A percentile compares a stretch with the other conserved stretches of the same genome.
Evolutionary conservation across 2,329 filamentous ascomycete genomes (phyloP).

Genomic region (Emmonsia crescens): DNA sequence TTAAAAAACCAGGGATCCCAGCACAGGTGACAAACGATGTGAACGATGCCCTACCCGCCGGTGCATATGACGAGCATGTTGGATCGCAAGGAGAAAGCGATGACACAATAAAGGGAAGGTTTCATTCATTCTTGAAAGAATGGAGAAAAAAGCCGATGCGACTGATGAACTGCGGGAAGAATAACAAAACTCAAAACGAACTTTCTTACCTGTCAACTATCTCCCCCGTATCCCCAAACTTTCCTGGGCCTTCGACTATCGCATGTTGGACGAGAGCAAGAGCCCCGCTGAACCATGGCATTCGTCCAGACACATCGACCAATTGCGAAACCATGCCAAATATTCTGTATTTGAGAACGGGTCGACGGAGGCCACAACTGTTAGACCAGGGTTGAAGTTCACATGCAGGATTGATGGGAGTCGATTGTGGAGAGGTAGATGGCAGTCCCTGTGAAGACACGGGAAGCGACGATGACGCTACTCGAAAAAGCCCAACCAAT

Average conservation of each 20-base stretch:
- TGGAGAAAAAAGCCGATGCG: constrained; percentile 12
- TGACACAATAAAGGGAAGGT: constrained; percentile 2
- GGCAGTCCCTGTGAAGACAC: constrained; percentile 13
- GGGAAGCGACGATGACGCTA: constrained; percentile 50
- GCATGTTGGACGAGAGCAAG: constrained; percentile 67
- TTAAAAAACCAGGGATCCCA: background rate
- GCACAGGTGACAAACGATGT: background rate
- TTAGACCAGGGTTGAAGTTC: constrained; percentile 24
- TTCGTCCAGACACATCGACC: constrained; percentile 62
- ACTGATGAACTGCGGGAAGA: background rate
- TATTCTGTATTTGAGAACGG: constrained; percentile 64
- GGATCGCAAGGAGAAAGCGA: background rate
- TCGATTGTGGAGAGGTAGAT: constrained; percentile 19
- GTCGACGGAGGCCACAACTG: constrained; percentile 33
- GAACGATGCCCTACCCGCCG: constrained; percentile 1
- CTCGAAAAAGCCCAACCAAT: constrained; percentile 52
- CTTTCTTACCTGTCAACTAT: constrained; percentile 72
- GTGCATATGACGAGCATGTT: background rate
- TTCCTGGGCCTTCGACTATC: constrained; percentile 62
- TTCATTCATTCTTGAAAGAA: constrained; percentile 6
- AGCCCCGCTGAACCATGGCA: constrained; percentile 79
- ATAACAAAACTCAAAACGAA: constrained; percentile 8
- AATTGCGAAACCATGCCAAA: constrained; percentile 66
- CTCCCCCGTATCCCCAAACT: constrained; percentile 62
- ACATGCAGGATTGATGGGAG: constrained; percentile 18